These are phyloP conservation scores for Rhizopogon rudus DNA, from an alignment of 768 basidiomycete species.

Conservation along the genomic window DNA sequence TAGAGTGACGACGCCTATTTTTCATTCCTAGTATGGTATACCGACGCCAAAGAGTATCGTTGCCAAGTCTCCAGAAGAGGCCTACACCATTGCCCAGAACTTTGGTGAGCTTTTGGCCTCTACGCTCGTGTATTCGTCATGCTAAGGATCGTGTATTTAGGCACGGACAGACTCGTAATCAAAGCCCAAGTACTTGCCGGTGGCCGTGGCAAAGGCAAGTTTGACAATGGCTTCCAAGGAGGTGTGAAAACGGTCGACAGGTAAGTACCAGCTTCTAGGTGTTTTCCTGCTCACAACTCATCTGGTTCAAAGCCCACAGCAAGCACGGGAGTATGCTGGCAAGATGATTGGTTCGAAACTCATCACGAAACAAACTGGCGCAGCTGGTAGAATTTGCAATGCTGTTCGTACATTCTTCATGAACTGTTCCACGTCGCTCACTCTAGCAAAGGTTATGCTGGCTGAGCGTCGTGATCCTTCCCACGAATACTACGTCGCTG, in stretches of 20 bases:
- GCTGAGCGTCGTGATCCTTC: constrained; percentile 90
- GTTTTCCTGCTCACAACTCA: constrained; percentile 4
- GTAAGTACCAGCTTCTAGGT: constrained; percentile 35
- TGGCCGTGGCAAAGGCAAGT: constrained; percentile 96
- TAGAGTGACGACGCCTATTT: background rate
- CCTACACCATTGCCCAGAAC: constrained; percentile 80
- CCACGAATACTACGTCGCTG: constrained; percentile 97
- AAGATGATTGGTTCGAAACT: constrained; percentile 95
- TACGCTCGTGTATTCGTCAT: background rate
- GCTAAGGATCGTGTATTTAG: constrained; percentile 32
- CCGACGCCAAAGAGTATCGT: constrained; percentile 89
- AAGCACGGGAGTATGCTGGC: constrained; percentile 80
- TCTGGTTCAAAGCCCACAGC: constrained; percentile 56
- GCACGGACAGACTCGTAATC: constrained; percentile 79
- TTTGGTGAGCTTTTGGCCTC: constrained; percentile 54
- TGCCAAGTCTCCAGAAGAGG: constrained; percentile 87
- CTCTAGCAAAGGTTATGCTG: constrained; percentile 79
- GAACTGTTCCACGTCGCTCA: constrained; percentile 10
- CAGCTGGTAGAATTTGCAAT: constrained; percentile 88
- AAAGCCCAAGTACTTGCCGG: constrained; percentile 99
- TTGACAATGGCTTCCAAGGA: constrained; percentile 93
- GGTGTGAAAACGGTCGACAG: constrained; percentile 93
- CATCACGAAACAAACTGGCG: constrained; percentile 98
- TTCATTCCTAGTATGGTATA: constrained; percentile 72
- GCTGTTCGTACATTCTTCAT: constrained; percentile 51